Evolutionary conservation across 208 protist genomes (phyloP), one percentile per base, ranked within the genome.

Genomic region (Leptomonas pyrrhocoris): DNA sequence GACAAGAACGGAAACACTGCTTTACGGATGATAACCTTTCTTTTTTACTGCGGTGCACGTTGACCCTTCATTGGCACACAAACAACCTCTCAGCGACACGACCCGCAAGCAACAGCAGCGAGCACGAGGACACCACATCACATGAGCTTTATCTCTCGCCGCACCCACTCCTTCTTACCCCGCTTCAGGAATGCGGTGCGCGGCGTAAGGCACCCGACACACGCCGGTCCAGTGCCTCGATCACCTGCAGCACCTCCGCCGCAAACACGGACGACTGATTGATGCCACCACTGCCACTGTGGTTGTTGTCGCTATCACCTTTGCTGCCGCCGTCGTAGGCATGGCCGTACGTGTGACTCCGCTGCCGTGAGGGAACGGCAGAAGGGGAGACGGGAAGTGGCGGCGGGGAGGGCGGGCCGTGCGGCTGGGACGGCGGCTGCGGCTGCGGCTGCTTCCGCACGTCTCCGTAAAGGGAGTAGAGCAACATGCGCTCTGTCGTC

Each of bases 231-330:
- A 96, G 81, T 38, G 83, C 87, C 25, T 87, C 80, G 60, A 96
- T 96, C 56, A 89, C 85, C 25, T 81, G 80, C n/a, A 96, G 73
- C 48, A 96, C 82, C 74, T 96, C 86, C 13, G 68, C 63, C 18
- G 89, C 82, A 66, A 96, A 96, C 18, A 72, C 34, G 15, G 61
- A 55, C 2, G 70, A 63, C 23, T 68, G 60, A n/a, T 56, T 53
- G 12, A 62, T 13, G 43, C 45, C 49, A 31, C 31, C 58, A 43
- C 21, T 5, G 30, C 25, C 42, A 30, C 28, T 57, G 30, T 46
- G 11, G 16, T 42, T 56, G 28, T 21, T 13, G 0, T 2, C 46
- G 25, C 15, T 54, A 6, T 11, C 60, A 12, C 7, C 1, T 42
- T 15, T 6, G 38, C 38, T 13, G 16, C 43, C 18, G 16, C 43